Conservation (phyloP, 306 rosid species). For the Crotalaria pallida region DNA sequence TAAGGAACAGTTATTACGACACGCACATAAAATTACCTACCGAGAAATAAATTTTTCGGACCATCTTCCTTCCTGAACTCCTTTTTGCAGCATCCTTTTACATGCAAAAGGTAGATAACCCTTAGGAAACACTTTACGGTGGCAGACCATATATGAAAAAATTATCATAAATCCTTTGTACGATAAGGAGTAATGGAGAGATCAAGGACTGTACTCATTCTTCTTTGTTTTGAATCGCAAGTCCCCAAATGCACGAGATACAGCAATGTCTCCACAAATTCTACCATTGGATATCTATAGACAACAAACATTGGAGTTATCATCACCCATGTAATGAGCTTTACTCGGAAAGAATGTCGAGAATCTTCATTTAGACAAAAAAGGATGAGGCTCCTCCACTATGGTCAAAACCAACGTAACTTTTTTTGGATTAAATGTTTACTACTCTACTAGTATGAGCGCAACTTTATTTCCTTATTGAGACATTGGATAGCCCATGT, state of each 20-base stretch:
- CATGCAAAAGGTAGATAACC: conserved; percentile 28
- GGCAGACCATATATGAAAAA: conserved; percentile 7
- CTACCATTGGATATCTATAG: conserved; percentile 78
- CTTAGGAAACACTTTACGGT: conserved; percentile 24
- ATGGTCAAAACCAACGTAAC: neutral
- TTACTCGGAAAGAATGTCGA: neutral
- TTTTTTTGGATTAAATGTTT: no score
- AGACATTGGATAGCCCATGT: no score
- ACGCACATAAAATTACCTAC: conserved; percentile 43
- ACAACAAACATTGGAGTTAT: conserved; percentile 21
- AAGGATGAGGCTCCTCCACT: neutral
- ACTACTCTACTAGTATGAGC: no score
- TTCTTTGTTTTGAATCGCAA: conserved; percentile 88
- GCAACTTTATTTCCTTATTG: no score
- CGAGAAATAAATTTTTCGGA: conserved; percentile 88
- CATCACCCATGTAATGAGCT: conserved; percentile 13
- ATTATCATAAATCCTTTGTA: conserved; percentile 3
- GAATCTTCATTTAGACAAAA: neutral
- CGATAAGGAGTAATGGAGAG: conserved; percentile 22
- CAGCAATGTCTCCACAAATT: conserved; percentile 95
- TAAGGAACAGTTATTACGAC: conserved; percentile 10
- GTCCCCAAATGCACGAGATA: conserved; percentile 98
- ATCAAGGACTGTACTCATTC: conserved; percentile 57
- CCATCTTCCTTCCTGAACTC: conserved; percentile 84
- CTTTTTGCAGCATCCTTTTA: conserved; percentile 86